These are phyloP conservation scores for Mucor mucedo DNA, from an alignment of 371 early-diverging fungal species.

Conservation along the genomic window DNA sequence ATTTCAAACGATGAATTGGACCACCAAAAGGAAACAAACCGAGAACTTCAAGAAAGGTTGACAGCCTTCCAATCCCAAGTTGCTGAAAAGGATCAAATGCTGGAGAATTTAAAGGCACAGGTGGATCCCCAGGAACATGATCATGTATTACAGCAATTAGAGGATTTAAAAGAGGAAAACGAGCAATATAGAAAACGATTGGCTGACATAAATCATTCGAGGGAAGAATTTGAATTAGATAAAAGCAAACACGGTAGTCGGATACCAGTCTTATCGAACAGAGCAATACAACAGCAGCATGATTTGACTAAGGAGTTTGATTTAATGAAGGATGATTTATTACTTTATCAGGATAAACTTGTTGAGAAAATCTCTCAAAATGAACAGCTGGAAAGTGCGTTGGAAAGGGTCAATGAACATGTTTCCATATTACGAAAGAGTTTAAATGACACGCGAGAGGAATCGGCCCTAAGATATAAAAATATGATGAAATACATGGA, in stretches of 20 bases:
- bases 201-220: not conserved
- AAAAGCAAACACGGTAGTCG: not conserved
- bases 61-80: no score
- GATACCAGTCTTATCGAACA: not conserved
- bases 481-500: conserved; percentile 13
- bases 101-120: no score
- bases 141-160: no score
- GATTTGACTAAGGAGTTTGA: not conserved
- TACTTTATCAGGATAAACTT: conserved; percentile 13
- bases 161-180: not conserved
- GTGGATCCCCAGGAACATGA: no score
- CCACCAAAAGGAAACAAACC: no score
- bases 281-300: not conserved
- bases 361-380: conserved; percentile 19
- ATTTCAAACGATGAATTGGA: no score
- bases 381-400: conserved; percentile 17
- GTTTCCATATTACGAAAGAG: conserved; percentile 8
- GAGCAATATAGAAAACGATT: not conserved
- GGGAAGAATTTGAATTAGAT: not conserved
- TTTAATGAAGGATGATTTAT: conserved; percentile 13
- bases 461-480: conserved; percentile 16
- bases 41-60: no score
- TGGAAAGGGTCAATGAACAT: conserved; percentile 17
- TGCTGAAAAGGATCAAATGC: no score
- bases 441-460: conserved; percentile 11